These are phyloP conservation scores for Candida bentonensis DNA, from an alignment of 805 yeast species.

Conservation along the genomic window DNA sequence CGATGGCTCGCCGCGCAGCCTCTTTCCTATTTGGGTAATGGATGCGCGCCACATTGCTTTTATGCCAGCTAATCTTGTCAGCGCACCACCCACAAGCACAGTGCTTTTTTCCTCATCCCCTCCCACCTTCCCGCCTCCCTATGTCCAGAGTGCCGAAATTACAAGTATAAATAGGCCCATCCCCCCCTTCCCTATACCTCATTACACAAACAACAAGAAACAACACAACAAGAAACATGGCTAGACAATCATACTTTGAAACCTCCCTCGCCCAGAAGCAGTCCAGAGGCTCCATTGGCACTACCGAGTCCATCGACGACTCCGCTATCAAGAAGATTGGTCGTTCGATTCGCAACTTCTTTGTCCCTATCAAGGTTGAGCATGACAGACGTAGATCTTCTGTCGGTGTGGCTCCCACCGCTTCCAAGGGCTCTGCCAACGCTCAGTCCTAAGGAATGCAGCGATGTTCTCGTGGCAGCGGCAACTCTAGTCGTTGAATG, in stretches of 20 bases:
- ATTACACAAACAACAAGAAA: not conserved
- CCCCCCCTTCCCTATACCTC: not conserved
- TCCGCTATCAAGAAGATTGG: not conserved
- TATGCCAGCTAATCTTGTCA: too few relatives aligned
- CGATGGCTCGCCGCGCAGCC: not conserved
- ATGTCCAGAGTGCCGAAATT: not conserved
- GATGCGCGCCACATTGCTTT: not conserved
- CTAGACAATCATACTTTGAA: slow-evolving; percentile 1
- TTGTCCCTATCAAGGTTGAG: not conserved
- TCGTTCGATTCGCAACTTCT: not conserved
- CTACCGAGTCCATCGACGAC: slow-evolving; percentile 1
- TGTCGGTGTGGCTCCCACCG: slow-evolving; percentile 1
- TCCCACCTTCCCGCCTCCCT: too few relatives aligned
- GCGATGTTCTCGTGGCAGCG: too few relatives aligned
- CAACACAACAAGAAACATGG: not conserved
- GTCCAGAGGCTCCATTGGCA: not conserved
- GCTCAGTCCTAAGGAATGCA: too few relatives aligned
- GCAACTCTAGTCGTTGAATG: too few relatives aligned
- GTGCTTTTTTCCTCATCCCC: too few relatives aligned
- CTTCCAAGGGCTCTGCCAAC: not conserved
- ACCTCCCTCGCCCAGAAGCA: slow-evolving; percentile 1
- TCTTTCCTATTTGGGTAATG: not conserved
- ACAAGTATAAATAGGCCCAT: slow-evolving; percentile 1
- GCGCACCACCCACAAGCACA: too few relatives aligned
- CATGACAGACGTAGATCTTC: slow-evolving; percentile 1